Evolutionary conservation across 2,329 filamentous ascomycete genomes (phyloP), one percentile per base, ranked within the genome.

Genomic region (Phaeosphaeriaceae sp.): DNA sequence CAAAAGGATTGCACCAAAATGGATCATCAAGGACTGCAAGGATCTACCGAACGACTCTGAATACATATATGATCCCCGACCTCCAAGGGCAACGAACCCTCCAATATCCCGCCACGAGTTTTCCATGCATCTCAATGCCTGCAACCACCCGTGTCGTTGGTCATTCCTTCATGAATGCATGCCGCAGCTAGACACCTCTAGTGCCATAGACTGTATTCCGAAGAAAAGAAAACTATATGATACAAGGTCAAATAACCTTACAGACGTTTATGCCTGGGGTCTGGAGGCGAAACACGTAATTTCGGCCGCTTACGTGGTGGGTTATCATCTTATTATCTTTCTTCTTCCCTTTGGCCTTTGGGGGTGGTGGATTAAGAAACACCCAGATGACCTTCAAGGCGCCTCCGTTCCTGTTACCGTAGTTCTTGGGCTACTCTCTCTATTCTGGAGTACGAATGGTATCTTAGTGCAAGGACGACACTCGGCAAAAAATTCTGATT

Each of bases 181-280:
- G 37, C 38, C 37, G 20, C 13, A 42, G 23, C 46, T 42, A 28
- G 26, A 42, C 17, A 48, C 39, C 1, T 26, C 29, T 13, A 37
- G 15, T 37, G 38, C 38, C 33, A 36, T 48, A 17, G 23, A 17
- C 6, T 4, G 46, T 16, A 48, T 48, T 35, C 46, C 46, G 5
- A 48, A 48, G 38, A 48, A 43, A 35, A 8, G 21, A 3, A 42
- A 36, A 12, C 11, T 20, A 36, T 30, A 36, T 29, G 38, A 37
- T 36, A 34, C 30, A 28, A 42, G 18, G 12, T 37, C 13, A n/a
- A 42, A 7, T 36, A 20, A 36, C 21, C n/a, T 7, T 32, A 36
- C 20, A 30, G 30, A 48, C 20, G 30, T 30, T 21, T 48, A 42
- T 48, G 46, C 46, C 13, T 48, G 46, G 38, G 46, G 46, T 34